A percentile compares a stretch with the other conserved stretches of the same genome.
These are phyloP conservation scores for Saturnispora silvae DNA, from an alignment of 805 yeast genomes.

Conservation along the genomic window DNA sequence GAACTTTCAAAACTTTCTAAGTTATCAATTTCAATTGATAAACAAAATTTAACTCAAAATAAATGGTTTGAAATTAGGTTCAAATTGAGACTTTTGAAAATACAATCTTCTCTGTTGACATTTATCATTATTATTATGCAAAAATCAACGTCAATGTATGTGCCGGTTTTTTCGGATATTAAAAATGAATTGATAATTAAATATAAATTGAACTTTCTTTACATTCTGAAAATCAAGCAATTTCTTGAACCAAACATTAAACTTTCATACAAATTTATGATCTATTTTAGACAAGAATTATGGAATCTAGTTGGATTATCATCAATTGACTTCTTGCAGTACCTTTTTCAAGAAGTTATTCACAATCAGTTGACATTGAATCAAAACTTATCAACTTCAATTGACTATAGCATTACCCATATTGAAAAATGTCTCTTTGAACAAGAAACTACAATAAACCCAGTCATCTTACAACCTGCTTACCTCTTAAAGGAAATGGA, in stretches of 20 bases:
- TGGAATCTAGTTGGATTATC: neutral
- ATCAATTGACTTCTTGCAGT: neutral
- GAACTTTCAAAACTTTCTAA: neutral
- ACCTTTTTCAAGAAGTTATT: neutral
- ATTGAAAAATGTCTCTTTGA: no score
- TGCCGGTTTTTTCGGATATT: neutral
- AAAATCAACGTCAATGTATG: neutral
- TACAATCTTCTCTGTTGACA: slow-evolving; percentile 1
- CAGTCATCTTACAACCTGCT: no score
- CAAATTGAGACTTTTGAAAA: slow-evolving; percentile 5
- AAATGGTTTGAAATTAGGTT: slow-evolving; percentile 5
- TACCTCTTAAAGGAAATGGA: neutral
- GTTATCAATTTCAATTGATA: neutral
- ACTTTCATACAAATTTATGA: neutral
- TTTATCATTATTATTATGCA: neutral
- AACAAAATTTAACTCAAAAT: slow-evolving; percentile 1
- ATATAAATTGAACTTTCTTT: neutral
- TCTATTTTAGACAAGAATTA: neutral
- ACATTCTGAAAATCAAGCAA: neutral
- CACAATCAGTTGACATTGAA: neutral
- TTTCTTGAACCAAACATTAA: neutral
- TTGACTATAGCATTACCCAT: neutral
- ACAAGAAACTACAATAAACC: no score
- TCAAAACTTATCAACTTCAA: neutral
- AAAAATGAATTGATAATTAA: neutral